Evolutionary conservation across 352 stramenopile species (phyloP).

Genomic region (Phytophthora palmivora): DNA sequence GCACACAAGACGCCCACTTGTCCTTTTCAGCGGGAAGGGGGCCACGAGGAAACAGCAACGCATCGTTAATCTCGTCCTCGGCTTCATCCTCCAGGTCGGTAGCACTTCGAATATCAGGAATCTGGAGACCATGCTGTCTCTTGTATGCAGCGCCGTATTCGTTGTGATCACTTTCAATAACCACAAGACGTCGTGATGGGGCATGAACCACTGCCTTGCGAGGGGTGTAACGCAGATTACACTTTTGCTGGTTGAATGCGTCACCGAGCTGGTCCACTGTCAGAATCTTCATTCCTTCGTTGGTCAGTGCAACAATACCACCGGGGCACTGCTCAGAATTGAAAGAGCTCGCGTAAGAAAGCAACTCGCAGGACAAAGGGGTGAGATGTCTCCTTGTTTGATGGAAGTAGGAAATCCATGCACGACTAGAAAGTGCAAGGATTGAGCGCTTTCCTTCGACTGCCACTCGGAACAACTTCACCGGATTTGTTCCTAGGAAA

Average conservation of each 20-base stretch:
- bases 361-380: conserved; percentile 95
- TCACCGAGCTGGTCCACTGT: conserved; percentile 96
- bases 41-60: conserved; percentile 69
- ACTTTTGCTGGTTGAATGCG: conserved; percentile 97
- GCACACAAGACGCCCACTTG: conserved; percentile 97
- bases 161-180: conserved; percentile 99
- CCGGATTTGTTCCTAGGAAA: conserved; percentile 94
- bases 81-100: conserved; percentile 79
- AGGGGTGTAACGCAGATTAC: conserved; percentile 97
- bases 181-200: conserved; percentile 86
- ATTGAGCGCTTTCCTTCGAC: conserved; percentile 92
- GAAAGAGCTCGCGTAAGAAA: conserved; percentile 97
- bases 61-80: conserved; percentile 86
- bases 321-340: conserved; percentile 96
- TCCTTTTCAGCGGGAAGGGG: conserved; percentile 63
- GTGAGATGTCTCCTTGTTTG: conserved; percentile 92
- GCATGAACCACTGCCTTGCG: conserved; percentile 94
- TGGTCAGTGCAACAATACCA: conserved; percentile 96
- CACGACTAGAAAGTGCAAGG: conserved; percentile 94
- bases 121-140: conserved; percentile 66
- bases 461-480: conserved; percentile 95
- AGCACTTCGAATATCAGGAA: conserved; percentile 60
- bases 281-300: conserved; percentile 97
- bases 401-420: conserved; percentile 97
- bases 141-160: conserved; percentile 95